These are phyloP conservation scores for Fusarium napiforme DNA, from an alignment of 2,329 filamentous ascomycete genomes.

Conservation along the genomic window DNA sequence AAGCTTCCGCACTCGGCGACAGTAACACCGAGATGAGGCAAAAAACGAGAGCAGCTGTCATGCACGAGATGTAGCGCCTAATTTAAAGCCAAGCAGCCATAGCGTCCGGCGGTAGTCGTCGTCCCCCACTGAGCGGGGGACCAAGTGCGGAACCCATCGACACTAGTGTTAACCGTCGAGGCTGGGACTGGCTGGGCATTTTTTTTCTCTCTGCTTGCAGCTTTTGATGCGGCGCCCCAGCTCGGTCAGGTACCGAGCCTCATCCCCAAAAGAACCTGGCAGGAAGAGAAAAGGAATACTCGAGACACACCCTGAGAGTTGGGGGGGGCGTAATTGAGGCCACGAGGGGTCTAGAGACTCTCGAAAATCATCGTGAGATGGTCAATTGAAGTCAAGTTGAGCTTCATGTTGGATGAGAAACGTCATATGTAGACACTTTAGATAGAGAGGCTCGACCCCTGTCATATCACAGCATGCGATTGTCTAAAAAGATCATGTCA, in stretches of 20 bases:
- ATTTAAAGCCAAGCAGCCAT: conserved; percentile 23
- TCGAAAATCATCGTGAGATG: conserved; percentile 32
- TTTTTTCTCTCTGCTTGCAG: conserved; percentile 34
- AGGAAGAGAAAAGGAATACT: conserved; percentile 28
- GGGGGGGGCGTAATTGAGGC: conserved; percentile 16
- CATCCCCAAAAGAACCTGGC: conserved; percentile 28
- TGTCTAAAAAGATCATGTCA: conserved; percentile 37
- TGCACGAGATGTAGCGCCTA: conserved; percentile 28
- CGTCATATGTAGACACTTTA: conserved; percentile 33
- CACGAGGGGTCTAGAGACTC: conserved; percentile 19
- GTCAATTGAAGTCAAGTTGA: conserved; percentile 18
- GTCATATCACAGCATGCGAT: conserved; percentile 21
- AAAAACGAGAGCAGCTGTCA: conserved; percentile 22
- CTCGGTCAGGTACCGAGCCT: conserved; percentile 45
- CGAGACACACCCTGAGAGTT: conserved; percentile 34
- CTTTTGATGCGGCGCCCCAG: conserved; percentile 37
- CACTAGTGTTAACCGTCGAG: conserved; percentile 36
- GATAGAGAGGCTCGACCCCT: conserved; percentile 26
- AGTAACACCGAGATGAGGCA: conserved; percentile 37
- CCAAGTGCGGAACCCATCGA: conserved; percentile 35
- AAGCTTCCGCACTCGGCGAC: conserved; percentile 23
- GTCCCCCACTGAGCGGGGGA: conserved; percentile 29
- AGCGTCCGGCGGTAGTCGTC: conserved; percentile 1
- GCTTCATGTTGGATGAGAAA: conserved; percentile 29
- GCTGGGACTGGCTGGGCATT: conserved; percentile 35